Evolutionary conservation across 1,284 basidiomycete species (phyloP).

Genomic region (Coriolopsis trogii): DNA sequence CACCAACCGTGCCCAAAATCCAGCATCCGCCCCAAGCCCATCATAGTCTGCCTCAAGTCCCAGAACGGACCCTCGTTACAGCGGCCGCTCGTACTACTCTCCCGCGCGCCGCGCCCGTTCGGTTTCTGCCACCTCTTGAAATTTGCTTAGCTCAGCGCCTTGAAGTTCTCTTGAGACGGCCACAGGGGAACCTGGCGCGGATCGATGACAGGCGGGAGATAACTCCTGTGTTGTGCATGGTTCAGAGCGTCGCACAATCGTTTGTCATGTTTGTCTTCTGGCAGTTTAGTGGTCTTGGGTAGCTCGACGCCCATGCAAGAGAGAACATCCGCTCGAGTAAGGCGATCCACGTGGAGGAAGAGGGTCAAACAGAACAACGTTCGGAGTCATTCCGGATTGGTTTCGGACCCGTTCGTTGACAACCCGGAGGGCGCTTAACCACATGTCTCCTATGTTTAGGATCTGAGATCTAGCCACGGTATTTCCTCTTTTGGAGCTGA

Average conservation of each 20-base stretch:
- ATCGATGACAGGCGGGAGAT: conserved; percentile 17
- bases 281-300: conserved; percentile 29
- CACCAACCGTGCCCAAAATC: conserved; percentile 31
- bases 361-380: no score
- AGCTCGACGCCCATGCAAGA: conserved; percentile 31
- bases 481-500: no score
- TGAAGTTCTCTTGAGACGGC: neutral
- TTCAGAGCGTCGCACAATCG: conserved; percentile 32
- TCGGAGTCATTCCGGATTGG: no score
- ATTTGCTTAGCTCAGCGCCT: conserved; percentile 16
- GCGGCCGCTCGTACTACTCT: neutral
- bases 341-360: neutral
- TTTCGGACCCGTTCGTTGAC: no score
- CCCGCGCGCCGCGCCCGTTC: neutral
- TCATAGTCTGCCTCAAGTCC: conserved; percentile 39
- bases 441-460: no score
- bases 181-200: conserved; percentile 21
- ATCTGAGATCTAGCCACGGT: no score
- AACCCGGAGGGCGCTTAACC: no score
- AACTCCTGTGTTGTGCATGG: conserved; percentile 22
- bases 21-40: conserved; percentile 32
- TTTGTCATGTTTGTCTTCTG: conserved; percentile 31
- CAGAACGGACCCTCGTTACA: conserved; percentile 37
- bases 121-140: conserved; percentile 13
- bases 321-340: conserved; percentile 1